These are phyloP conservation scores for Chaetothyriales sp. DNA, from an alignment of 2,329 filamentous ascomycete species.

Conservation along the genomic window DNA sequence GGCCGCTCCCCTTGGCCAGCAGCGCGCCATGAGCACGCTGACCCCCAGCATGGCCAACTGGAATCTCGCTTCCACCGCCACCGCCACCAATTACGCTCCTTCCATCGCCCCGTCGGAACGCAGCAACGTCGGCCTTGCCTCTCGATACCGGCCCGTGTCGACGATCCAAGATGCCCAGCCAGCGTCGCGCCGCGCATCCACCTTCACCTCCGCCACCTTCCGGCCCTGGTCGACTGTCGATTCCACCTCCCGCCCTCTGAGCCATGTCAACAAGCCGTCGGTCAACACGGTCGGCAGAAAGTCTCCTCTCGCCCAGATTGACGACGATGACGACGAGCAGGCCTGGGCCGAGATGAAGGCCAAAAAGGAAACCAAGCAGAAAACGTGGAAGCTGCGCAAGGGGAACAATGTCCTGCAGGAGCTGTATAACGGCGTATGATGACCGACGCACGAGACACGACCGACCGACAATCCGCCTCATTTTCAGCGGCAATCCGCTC, in stretches of 20 bases:
- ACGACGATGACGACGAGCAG: constrained; percentile 37
- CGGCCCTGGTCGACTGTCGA: constrained; percentile 25
- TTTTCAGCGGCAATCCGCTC: neutral
- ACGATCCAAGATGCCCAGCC: constrained; percentile 31
- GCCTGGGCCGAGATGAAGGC: constrained; percentile 40
- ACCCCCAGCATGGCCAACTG: constrained; percentile 43
- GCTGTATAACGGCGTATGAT: constrained; percentile 14
- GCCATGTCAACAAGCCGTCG: constrained; percentile 17
- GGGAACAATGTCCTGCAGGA: constrained; percentile 16
- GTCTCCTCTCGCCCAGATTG: constrained; percentile 16
- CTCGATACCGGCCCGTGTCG: constrained; percentile 81
- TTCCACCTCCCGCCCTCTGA: constrained; percentile 12
- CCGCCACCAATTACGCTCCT: constrained; percentile 56
- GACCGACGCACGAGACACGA: neutral
- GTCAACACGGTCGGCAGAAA: constrained; percentile 19
- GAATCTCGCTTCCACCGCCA: constrained; percentile 18
- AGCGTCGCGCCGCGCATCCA: constrained; percentile 20
- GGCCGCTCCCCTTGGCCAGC: constrained; percentile 25
- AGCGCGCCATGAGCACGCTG: constrained; percentile 73
- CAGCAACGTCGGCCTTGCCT: constrained; percentile 81
- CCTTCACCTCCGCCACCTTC: constrained; percentile 23
- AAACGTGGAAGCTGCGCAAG: constrained; percentile 33
- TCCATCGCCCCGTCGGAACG: constrained; percentile 93
- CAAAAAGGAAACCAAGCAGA: constrained; percentile 37
- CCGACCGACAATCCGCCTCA: neutral